Conservation (phyloP, 257 asterid genomes). For the Solanum verrucosum region DNA sequence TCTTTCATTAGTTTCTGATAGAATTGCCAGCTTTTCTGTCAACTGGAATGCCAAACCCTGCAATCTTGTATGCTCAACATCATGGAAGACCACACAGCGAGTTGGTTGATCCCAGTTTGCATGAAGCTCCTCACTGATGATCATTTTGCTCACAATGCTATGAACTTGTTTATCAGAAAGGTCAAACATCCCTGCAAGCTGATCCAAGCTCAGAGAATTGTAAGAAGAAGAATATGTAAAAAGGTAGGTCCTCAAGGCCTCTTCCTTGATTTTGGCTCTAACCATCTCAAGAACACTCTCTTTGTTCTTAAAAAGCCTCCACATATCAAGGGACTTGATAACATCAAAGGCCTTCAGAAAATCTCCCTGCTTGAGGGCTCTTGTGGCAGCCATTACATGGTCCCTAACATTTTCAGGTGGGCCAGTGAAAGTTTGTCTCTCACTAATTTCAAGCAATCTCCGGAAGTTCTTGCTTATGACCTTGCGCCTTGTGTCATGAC, state of each 20-base stretch:
- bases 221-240: constrained; percentile 71
- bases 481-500: constrained; percentile 70
- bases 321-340: constrained; percentile 69
- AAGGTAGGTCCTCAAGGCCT: constrained; percentile 82
- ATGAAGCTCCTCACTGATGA: constrained; percentile 76
- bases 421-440: constrained; percentile 84
- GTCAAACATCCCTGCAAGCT: constrained; percentile 72
- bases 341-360: constrained; percentile 52
- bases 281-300: constrained; percentile 68
- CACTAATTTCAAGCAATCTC: constrained; percentile 72
- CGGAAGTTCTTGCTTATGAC: constrained; percentile 77
- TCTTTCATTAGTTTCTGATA: constrained; percentile 77
- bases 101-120: constrained; percentile 97
- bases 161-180: constrained; percentile 63
- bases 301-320: constrained; percentile 68
- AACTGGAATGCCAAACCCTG: constrained; percentile 77
- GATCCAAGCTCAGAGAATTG: constrained; percentile 64
- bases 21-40: constrained; percentile 62
- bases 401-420: constrained; percentile 95
- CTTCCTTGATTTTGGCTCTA: constrained; percentile 77
- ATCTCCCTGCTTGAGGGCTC: constrained; percentile 83
- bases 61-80: constrained; percentile 60
- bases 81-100: constrained; percentile 68
- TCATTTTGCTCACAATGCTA: constrained; percentile 69
- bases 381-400: constrained; percentile 89